Evolutionary conservation across 1,284 basidiomycete genomes (phyloP), one percentile per base, ranked within the genome.

Genomic region (Tilletia walkeri): DNA sequence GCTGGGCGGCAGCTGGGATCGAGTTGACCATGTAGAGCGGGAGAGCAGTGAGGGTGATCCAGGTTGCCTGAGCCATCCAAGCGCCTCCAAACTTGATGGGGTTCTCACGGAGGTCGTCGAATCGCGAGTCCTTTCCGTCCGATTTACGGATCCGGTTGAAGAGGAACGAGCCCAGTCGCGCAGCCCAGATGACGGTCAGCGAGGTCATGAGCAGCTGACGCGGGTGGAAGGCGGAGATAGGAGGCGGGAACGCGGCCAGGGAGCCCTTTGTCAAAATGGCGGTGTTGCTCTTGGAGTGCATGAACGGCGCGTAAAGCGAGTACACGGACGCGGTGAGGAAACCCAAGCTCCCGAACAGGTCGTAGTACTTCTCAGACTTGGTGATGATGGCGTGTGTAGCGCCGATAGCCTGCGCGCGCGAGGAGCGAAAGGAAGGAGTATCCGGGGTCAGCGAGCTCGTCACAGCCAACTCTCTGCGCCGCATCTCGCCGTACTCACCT

Each of bases 31-130:
- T 70, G 61, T 69, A 72, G 48, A 74, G 65, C 61, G 76, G 72
- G 2, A 92, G 85, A 14, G 90, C 89, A 66, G 90, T 89, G 14
- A 90, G 72, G 61, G 88, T 86, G 65, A 91, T 87, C 90, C 90
- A 92, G 1, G 88, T 88, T 0, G 89, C 90, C 89, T 92, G 91
- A 6, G 87, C 88, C 77, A 91, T 86, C 91, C 90, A 93, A 68
- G 87, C 89, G 48, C 80, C 85, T 1, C 89, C 86, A 79, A 92
- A 92, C 68, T 84, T 87, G 38, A 74, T 74, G 0, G 90, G 90
- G 65, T 88, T 78, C 69, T 87, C 87, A 81, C 90, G 91, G 71
- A 91, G 87, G 73, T 89, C 84, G 69, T 91, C 89, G 75, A 92
- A 92, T 18, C 91, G 85, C 7, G 89, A 89, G 81, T 92, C 90